phyloP scores from a whole-genome alignment of 495 filamentous ascomycete species.

The Cladorrhinum samala region DNA sequence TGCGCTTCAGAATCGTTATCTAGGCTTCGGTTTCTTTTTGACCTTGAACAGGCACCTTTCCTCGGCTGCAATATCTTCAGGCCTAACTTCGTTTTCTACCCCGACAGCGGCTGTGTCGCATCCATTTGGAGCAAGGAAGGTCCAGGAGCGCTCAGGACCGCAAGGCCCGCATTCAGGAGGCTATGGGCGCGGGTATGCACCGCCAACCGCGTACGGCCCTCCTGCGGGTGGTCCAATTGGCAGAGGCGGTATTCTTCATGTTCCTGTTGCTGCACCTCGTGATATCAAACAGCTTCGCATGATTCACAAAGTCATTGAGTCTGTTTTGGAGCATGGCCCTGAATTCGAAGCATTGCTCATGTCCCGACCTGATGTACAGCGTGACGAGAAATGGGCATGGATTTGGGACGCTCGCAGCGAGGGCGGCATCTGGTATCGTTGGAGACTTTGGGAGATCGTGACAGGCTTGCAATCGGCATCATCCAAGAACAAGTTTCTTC shows the following conservation, averaged over 20 bases:
- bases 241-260: constrained; percentile 50
- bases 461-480: constrained; percentile 44
- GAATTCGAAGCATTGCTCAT: constrained; percentile 93
- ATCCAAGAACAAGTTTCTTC: constrained; percentile 40
- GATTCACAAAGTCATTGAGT: constrained; percentile 85
- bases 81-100: constrained; percentile 45
- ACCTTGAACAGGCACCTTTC: constrained; percentile 77
- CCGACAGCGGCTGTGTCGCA: constrained; percentile 47
- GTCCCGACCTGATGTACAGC: constrained; percentile 71
- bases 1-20: constrained; percentile 73
- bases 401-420: constrained; percentile 80
- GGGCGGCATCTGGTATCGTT: constrained; percentile 81
- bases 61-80: constrained; percentile 62
- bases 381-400: constrained; percentile 87
- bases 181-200: constrained; percentile 70
- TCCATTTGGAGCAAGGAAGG: constrained; percentile 79
- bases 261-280: constrained; percentile 67
- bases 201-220: constrained; percentile 61
- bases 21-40: constrained; percentile 82
- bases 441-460: constrained; percentile 79
- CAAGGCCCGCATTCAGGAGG: constrained; percentile 55
- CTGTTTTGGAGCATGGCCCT: constrained; percentile 67
- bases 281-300: constrained; percentile 75
- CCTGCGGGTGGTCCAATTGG: constrained; percentile 39
- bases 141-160: constrained; percentile 42